Base-by-base conservation (phyloP, 306 rosid species). In the Mimosa bimucronata region DNA sequence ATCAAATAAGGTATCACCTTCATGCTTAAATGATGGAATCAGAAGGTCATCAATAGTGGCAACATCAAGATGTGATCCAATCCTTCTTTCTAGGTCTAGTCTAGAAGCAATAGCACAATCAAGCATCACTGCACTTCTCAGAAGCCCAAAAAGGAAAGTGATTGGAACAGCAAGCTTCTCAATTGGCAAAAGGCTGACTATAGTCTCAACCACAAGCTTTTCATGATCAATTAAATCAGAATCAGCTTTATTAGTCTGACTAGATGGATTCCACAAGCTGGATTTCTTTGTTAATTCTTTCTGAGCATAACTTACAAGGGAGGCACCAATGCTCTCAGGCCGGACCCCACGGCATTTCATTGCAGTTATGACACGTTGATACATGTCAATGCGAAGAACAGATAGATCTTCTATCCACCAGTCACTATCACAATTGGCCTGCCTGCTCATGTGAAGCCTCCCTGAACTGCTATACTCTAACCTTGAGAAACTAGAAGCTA, bases 351-450 rank as follows among this genome's bases (percentile, higher is more conserved):
- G 92, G 48, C 94, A 88, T 79, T 88, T 90, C 88, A 88, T 90
- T 13, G 94, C 94, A 9, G 91, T 77, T 61, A 90, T 90, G 69
- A 90, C 94, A 76, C 87, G 77, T 34, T 87, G 88, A 41, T 83
- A 90, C 85, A 90, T 76, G 81, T 90, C 94, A 3, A 87, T 77
- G 12, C 91, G 87, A 44, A 90, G 87, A 77, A 82, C 88, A 9
- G 92, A 90, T 29, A 90, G 87, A 77, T 90, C 94, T 78, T 90
- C 94, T 40, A 90, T 85, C 94, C 94, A 90, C 94, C 94, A 90
- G 73, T 90, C 94, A 52, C 84, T 86, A 26, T 88, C 92, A 77
- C 85, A 82, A 80, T 88, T 90, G 31, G 91, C 83, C 61, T 90
- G 94, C 82, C 86, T 82, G 83, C 87, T 88, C 94, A 88, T 90